These are phyloP conservation scores for Aspergillus pseudoviridinutans DNA, from an alignment of 2,329 filamentous ascomycete genomes.

Conservation along the genomic window DNA sequence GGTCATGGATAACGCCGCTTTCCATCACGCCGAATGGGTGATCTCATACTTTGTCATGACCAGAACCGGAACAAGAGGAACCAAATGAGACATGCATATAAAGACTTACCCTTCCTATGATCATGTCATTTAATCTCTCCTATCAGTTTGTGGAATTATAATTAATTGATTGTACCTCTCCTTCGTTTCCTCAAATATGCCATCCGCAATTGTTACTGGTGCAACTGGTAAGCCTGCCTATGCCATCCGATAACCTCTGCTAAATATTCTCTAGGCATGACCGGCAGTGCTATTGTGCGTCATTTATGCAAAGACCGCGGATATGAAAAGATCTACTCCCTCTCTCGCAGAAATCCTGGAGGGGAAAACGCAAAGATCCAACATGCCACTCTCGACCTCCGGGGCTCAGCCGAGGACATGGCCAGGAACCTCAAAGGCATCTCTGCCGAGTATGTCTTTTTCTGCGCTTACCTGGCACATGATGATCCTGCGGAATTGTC, in stretches of 20 bases:
- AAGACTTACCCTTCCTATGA: too few species aligned
- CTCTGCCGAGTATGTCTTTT: conserved; percentile 41
- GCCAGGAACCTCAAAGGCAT: conserved; percentile 34
- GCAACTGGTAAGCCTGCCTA: conserved; percentile 21
- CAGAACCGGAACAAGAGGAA: too few species aligned
- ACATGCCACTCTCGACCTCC: conserved; percentile 39
- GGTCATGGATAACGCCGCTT: too few species aligned
- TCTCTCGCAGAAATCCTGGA: conserved; percentile 40
- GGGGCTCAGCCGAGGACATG: conserved; percentile 31
- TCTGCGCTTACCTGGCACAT: conserved; percentile 41
- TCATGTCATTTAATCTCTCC: too few species aligned
- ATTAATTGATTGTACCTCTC: too few species aligned
- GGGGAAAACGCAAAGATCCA: conserved; percentile 33
- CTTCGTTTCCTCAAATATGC: conserved; percentile 13
- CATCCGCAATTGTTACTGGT: conserved; percentile 28
- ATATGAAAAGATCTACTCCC: conserved; percentile 38
- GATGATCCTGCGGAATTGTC: conserved; percentile 34
- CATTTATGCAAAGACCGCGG: conserved; percentile 34
- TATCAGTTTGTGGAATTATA: too few species aligned
- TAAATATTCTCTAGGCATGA: conserved; percentile 30
- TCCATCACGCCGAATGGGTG: too few species aligned
- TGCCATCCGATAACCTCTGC: background rate
- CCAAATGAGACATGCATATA: too few species aligned
- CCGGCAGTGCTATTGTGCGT: conserved; percentile 38
- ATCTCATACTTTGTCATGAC: too few species aligned